These are phyloP conservation scores for Adiantum capillusveneris DNA, from an alignment of 75 land plant genomes.

Conservation along the genomic window DNA sequence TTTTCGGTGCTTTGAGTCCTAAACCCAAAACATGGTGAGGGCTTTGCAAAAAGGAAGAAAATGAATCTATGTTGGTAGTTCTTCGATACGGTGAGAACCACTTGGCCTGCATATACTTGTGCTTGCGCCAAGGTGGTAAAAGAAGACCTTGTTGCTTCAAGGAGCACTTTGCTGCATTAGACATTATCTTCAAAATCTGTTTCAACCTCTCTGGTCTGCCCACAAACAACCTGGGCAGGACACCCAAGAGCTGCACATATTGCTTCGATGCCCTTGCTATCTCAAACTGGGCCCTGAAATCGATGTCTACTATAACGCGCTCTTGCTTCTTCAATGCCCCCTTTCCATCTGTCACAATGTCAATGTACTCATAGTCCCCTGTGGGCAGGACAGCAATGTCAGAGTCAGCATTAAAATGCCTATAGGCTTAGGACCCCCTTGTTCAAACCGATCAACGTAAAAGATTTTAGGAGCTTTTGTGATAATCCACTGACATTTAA, in stretches of 20 bases:
- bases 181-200: conserved; percentile 54
- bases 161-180: conserved; percentile 69
- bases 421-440: too few relatives aligned
- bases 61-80: conserved; percentile 14
- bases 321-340: conserved; percentile 8
- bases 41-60: too few relatives aligned
- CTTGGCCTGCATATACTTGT: conserved; percentile 79
- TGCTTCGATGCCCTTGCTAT: conserved; percentile 70
- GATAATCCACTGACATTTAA: too few relatives aligned
- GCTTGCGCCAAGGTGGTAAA: conserved; percentile 89
- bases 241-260: conserved; percentile 50
- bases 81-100: conserved; percentile 76
- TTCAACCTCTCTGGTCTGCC: conserved; percentile 69
- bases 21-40: too few relatives aligned
- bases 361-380: conserved; percentile 78
- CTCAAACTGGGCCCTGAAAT: conserved; percentile 85
- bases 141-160: conserved; percentile 79
- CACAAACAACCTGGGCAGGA: conserved; percentile 62
- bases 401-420: too few relatives aligned
- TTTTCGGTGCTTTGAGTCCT: too few relatives aligned
- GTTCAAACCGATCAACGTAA: not conserved
- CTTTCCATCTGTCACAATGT: conserved; percentile 36
- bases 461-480: not conserved
- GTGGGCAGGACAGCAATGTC: not conserved
- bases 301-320: conserved; percentile 70